Percentiles rank a stretch among this genome's conserved stretches.
Evolutionary conservation across 139 green algal species (phyloP).

Genomic region (Haematococcus sp.): DNA sequence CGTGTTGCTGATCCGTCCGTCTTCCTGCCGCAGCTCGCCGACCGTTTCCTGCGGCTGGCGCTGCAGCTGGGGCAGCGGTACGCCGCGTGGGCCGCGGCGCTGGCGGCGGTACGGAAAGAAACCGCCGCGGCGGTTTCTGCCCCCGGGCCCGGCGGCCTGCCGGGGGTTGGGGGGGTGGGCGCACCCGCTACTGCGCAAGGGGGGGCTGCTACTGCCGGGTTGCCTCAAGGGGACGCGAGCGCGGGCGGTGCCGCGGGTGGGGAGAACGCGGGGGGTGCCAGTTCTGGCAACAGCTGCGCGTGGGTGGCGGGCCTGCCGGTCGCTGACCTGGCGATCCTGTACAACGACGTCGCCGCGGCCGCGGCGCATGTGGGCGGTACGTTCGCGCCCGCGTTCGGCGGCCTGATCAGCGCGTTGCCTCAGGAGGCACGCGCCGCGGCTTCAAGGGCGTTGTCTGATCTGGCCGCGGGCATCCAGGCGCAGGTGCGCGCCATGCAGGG

Average conservation of each 20-base stretch:
- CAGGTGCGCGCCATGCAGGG: background rate
- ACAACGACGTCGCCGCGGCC: background rate
- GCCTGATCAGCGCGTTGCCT: conserved; percentile 8
- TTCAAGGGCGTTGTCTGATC: background rate
- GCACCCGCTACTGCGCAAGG: no score
- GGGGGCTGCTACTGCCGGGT: no score
- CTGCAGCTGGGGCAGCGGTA: conserved; percentile 82
- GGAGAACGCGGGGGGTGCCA: background rate
- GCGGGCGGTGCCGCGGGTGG: no score
- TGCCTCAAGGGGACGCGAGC: no score
- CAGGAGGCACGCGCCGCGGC: background rate
- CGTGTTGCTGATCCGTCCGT: conserved; percentile 48
- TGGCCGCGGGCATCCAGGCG: no score
- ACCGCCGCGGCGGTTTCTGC: no score
- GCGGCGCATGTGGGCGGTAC: background rate
- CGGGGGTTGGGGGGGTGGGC: no score
- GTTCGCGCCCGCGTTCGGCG: conserved; percentile 9
- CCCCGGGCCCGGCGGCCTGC: no score
- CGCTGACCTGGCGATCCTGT: conserved; percentile 12
- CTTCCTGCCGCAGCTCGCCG: conserved; percentile 71
- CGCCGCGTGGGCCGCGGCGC: conserved; percentile 51
- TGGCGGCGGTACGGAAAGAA: conserved; percentile 20
- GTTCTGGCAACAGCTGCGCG: background rate
- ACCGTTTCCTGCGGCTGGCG: conserved; percentile 78
- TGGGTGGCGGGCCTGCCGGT: conserved; percentile 9